Evolutionary conservation across 768 basidiomycete genomes (phyloP).

Genomic region (Multifurca ochricompacta): DNA sequence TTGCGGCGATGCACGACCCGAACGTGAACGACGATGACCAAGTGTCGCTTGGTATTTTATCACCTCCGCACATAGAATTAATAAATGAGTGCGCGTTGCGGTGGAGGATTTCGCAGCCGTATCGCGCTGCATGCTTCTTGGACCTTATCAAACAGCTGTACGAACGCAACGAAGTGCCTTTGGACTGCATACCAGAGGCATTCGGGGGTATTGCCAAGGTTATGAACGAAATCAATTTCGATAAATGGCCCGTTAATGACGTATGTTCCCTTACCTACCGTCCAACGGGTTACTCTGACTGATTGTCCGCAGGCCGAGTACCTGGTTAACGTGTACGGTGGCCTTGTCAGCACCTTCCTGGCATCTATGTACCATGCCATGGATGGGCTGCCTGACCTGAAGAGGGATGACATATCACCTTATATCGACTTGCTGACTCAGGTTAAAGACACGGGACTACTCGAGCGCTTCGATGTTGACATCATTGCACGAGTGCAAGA

Average conservation of each 20-base stretch:
- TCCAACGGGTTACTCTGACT: conserved; percentile 8
- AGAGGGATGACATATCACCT: conserved; percentile 58
- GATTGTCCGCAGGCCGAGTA: conserved; percentile 47
- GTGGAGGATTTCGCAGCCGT: conserved; percentile 82
- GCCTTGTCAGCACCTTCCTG: conserved; percentile 81
- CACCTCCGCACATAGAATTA: conserved; percentile 67
- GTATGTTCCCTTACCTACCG: conserved; percentile 41
- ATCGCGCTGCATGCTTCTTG: conserved; percentile 73
- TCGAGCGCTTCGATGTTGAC: conserved; percentile 71
- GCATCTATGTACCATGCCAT: conserved; percentile 78
- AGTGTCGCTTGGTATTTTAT: conserved; percentile 88
- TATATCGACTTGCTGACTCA: conserved; percentile 63
- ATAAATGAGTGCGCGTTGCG: conserved; percentile 82
- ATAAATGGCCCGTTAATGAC: conserved; percentile 75
- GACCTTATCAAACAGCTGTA: conserved; percentile 82
- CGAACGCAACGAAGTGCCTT: conserved; percentile 82
- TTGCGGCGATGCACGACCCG: conserved; percentile 84
- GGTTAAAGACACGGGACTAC: conserved; percentile 58
- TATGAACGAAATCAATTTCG: conserved; percentile 58
- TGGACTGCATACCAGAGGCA: conserved; percentile 93
- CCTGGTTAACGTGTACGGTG: conserved; percentile 57
- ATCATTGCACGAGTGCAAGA: conserved; percentile 58
- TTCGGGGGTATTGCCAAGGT: conserved; percentile 65
- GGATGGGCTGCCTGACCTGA: conserved; percentile 67
- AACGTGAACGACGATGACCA: conserved; percentile 93